Evolutionary conservation across 2,329 filamentous ascomycete genomes (phyloP), one percentile per base, ranked within the genome.

Genomic region (Colletotrichum liriopes): DNA sequence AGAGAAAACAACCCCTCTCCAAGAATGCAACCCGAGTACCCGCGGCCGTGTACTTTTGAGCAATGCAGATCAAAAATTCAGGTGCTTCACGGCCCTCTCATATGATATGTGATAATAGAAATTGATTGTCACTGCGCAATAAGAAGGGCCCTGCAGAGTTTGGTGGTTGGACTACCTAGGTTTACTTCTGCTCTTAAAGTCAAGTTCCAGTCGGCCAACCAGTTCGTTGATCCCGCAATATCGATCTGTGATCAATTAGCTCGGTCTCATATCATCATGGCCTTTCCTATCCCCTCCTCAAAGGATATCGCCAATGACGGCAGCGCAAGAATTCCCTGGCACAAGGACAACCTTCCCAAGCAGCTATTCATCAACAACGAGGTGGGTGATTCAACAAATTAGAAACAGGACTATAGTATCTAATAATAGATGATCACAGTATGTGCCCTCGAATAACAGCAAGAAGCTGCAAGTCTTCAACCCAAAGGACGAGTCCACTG

Each of bases 391-490:
- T 6, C 5, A 56, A 23, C 26, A 14, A 32, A 20, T 39, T 2
- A 16, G 14, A n/a, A 9, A 35, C 6, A 18, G 8, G 16, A 18
- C 20, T 20, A 37, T 7, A 32, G 75, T 55, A 69, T 16, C 8
- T 37, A 37, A 23, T 23, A 6, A 49, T 16, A 61, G 2, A 54
- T 20, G 6, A 29, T 14, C 16, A 45, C 82, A 84, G 75, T 80
- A 84, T 66, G 78, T 83, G 66, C 83, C 84, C 64, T 84, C 83
- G 11, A 83, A 84, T 66, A 83, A 78, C 74, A 70, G 78, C 37
- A 84, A 85, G 76, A 88, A 84, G 63, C 81, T 88, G 47, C 80
- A 82, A n/a, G 77, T 88, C 5, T 78, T 82, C 79, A 88, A 86
- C 73, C 87, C 88, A 12, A 84, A 82, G 61, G 84, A 88, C 75